Conservation (phyloP, 345 rosid species). For the Melastoma malabathricum region DNA sequence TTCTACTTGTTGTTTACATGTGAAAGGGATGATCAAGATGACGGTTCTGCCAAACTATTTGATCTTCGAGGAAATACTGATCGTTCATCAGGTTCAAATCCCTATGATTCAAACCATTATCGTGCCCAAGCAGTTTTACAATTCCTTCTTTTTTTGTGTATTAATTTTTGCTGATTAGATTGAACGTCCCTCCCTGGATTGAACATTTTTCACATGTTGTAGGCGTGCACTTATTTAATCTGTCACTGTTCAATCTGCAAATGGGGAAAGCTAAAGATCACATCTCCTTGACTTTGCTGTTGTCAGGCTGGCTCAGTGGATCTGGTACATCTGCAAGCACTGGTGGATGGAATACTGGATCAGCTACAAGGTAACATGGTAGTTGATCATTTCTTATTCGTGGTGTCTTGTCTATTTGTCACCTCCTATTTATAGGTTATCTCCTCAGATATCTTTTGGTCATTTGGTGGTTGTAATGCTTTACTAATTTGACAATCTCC, state of each 20-base stretch:
- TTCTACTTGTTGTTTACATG: constrained; percentile 12
- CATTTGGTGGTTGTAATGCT: background rate
- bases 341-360: constrained; percentile 49
- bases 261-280: background rate
- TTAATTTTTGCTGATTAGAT: no score
- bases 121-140: background rate
- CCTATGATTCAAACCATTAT: background rate
- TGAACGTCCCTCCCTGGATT: background rate
- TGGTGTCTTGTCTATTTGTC: no score
- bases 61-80: constrained; percentile 59
- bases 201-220: background rate
- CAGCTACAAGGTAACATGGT: constrained; percentile 41
- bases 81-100: constrained; percentile 43
- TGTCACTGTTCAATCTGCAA: background rate
- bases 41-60: constrained; percentile 47
- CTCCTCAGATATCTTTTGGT: no score
- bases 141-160: background rate
- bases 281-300: constrained; percentile 1
- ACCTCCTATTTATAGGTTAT: no score
- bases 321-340: constrained; percentile 52
- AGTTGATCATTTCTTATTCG: background rate
- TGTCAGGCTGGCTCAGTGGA: constrained; percentile 49
- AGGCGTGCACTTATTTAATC: background rate
- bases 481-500: background rate
- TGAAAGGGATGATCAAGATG: constrained; percentile 48